Evolutionary conservation across 2,329 filamentous ascomycete species (phyloP).

Genomic region (Calonectria pseudoreteaudii): DNA sequence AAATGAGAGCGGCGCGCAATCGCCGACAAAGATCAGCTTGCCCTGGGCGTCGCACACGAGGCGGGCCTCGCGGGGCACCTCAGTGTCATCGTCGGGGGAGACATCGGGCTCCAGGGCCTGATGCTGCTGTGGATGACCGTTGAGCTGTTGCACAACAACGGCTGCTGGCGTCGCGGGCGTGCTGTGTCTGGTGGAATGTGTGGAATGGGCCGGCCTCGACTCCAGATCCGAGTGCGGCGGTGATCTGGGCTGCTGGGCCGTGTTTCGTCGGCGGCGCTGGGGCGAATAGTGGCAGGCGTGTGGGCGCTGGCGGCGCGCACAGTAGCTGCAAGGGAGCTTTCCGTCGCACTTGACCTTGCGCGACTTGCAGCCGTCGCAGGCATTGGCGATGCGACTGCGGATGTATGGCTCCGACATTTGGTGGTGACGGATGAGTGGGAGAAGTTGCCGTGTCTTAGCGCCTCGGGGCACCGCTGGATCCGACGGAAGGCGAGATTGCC

Average conservation of each 20-base stretch:
- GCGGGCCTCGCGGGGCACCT: conserved; percentile 65
- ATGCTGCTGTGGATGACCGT: conserved; percentile 9
- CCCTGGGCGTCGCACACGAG: conserved; percentile 64
- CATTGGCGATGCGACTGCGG: conserved; percentile 62
- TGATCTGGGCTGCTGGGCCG: conserved; percentile 31
- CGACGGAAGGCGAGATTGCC: conserved; percentile 8
- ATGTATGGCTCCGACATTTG: conserved; percentile 42
- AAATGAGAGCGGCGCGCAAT: conserved; percentile 67
- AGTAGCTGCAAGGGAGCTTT: conserved; percentile 64
- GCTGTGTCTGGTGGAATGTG: conserved; percentile 30
- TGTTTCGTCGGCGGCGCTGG: conserved; percentile 52
- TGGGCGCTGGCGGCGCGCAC: conserved; percentile 56
- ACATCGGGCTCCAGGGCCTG: neutral
- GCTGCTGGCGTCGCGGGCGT: conserved; percentile 32
- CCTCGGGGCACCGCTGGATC: neutral
- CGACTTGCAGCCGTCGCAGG: conserved; percentile 66
- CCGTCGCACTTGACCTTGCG: conserved; percentile 69
- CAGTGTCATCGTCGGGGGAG: conserved; percentile 62
- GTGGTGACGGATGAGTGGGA: conserved; percentile 21
- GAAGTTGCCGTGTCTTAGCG: neutral
- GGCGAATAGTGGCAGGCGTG: conserved; percentile 62
- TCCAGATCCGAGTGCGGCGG: conserved; percentile 36
- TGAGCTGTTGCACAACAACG: neutral
- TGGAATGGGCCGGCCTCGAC: conserved; percentile 30
- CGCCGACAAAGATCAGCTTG: conserved; percentile 67